Percentiles rank a stretch among this genome's conserved stretches.
Conservation (phyloP, 495 filamentous ascomycete genomes). For the Schizothecium vesticola region DNA sequence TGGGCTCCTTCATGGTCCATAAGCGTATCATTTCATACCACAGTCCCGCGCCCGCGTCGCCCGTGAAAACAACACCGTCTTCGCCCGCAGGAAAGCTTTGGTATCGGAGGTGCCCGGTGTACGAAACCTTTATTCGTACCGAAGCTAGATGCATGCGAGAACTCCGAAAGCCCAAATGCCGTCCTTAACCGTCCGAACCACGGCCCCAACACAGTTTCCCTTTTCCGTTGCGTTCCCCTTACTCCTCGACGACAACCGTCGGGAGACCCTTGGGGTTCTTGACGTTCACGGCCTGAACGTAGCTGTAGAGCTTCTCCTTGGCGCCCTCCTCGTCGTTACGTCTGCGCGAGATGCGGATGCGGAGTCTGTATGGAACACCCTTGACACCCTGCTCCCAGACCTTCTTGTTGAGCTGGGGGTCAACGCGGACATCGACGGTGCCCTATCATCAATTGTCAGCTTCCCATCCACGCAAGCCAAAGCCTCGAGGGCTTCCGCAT, state of each 20-base stretch:
- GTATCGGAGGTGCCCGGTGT: constrained; percentile 32
- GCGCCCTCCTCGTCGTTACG: constrained; percentile 99
- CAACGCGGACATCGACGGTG: constrained; percentile 93
- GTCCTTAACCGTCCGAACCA: constrained; percentile 36
- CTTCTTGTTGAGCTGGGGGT: constrained; percentile 99
- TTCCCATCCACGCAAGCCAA: background rate
- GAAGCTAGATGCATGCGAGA: constrained; percentile 48
- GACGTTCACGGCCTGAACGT: constrained; percentile 98
- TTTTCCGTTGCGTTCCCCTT: constrained; percentile 32
- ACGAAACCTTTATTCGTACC: constrained; percentile 45
- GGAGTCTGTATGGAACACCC: constrained; percentile 93
- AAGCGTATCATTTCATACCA: constrained; percentile 27
- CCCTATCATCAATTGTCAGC: constrained; percentile 55
- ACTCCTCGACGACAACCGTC: constrained; percentile 69
- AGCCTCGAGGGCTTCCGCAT: background rate
- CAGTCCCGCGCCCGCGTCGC: constrained; percentile 5
- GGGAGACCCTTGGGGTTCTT: constrained; percentile 97
- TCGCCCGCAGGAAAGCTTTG: constrained; percentile 21
- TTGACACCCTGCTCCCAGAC: constrained; percentile 99
- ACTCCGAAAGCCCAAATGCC: constrained; percentile 49
- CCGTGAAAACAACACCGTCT: constrained; percentile 11
- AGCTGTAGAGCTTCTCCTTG: constrained; percentile 96
- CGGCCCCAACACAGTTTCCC: constrained; percentile 27
- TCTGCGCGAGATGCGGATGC: constrained; percentile 96
- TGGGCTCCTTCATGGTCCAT: constrained; percentile 22